Conservation (phyloP, 2,329 filamentous ascomycete species). For the Colletotrichum sp. region DNA sequence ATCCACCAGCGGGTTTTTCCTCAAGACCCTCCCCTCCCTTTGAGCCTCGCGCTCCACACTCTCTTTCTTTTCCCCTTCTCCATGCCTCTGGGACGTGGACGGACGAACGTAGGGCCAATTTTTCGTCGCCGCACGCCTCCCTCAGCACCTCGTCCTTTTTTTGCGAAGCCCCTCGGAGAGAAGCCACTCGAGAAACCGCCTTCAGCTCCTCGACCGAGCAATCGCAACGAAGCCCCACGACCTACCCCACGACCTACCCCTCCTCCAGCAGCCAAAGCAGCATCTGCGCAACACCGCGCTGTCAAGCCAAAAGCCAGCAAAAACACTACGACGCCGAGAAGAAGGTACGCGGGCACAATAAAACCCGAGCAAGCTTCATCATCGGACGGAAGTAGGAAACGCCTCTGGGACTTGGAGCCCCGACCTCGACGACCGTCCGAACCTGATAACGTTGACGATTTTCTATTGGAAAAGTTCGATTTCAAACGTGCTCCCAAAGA, state of each 20-base stretch:
- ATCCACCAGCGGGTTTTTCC: constrained; percentile 3
- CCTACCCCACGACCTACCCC: neutral
- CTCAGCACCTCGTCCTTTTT: neutral
- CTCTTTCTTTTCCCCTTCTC: neutral
- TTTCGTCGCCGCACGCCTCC: neutral
- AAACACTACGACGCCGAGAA: neutral
- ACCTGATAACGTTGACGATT: neutral
- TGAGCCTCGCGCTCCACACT: constrained; percentile 13
- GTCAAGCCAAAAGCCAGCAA: neutral
- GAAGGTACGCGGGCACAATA: neutral
- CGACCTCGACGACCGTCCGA: neutral
- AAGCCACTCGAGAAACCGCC: neutral
- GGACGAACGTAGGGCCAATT: neutral
- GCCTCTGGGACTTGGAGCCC: neutral
- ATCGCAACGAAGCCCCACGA: neutral
- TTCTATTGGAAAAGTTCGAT: neutral
- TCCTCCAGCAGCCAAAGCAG: neutral
- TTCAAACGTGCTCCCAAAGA: neutral
- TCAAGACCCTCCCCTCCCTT: neutral
- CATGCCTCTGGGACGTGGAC: neutral
- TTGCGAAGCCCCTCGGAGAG: neutral
- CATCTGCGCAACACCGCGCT: neutral
- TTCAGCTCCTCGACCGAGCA: neutral
- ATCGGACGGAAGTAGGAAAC: neutral
- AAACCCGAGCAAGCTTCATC: neutral